Conservation (phyloP, 768 basidiomycete species). For the Phanerodontia chrysosporium region DNA sequence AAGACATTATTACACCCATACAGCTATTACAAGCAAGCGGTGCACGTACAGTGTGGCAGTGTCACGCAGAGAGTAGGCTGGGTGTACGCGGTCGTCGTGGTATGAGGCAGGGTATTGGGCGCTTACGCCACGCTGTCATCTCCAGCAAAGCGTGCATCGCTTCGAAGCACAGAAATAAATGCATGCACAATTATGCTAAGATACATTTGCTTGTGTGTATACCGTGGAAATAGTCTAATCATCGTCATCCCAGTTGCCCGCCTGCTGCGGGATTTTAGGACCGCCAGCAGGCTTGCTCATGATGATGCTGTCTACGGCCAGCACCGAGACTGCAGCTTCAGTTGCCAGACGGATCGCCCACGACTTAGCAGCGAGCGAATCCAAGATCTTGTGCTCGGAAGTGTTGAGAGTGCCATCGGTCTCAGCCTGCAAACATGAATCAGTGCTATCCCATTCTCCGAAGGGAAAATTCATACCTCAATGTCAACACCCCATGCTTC, state of each 20-base stretch:
- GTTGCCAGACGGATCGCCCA: constrained; percentile 92
- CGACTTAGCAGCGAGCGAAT: constrained; percentile 84
- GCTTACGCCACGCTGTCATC: not conserved
- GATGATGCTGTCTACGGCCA: constrained; percentile 96
- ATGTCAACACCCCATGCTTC: constrained; percentile 84
- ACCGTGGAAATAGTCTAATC: not conserved
- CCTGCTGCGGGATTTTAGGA: constrained; percentile 83
- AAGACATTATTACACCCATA: not conserved
- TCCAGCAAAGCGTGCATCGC: not conserved
- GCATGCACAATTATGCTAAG: constrained; percentile 4
- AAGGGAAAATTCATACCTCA: constrained; percentile 71
- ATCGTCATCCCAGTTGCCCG: constrained; percentile 86
- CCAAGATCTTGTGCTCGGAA: constrained; percentile 64
- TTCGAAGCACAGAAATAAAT: not conserved
- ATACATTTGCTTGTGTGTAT: constrained; percentile 4
- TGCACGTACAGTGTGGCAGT: too few relatives aligned
- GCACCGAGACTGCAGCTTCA: constrained; percentile 84
- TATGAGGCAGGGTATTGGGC: not conserved
- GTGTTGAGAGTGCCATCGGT: constrained; percentile 71
- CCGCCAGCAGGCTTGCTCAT: constrained; percentile 93
- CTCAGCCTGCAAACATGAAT: constrained; percentile 48
- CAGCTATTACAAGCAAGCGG: not conserved
- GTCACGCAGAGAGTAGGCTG: not conserved
- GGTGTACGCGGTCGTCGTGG: not conserved
- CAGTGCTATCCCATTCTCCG: not conserved